Evolutionary conservation across 192 early-diverging fungal species (phyloP).

Genomic region (Gigaspora rosea): DNA sequence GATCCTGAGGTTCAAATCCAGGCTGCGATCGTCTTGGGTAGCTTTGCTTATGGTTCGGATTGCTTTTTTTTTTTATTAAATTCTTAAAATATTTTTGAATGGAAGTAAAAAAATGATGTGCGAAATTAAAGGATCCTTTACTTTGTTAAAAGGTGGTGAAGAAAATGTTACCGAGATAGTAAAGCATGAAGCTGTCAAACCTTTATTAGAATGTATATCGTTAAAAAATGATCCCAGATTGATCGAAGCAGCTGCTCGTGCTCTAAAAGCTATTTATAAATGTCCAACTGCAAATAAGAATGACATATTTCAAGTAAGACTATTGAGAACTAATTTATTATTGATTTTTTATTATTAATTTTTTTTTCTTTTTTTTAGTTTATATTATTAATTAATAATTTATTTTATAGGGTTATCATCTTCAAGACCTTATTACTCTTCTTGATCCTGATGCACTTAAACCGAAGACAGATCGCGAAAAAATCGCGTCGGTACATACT

Average conservation of each 20-base stretch:
- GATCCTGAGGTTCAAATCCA: constrained; percentile 57
- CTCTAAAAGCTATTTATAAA: constrained; percentile 66
- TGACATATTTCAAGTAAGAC: constrained; percentile 51
- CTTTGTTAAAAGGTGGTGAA: constrained; percentile 51
- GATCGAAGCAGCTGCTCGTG: constrained; percentile 67
- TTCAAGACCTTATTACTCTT: constrained; percentile 50
- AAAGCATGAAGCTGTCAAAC: constrained; percentile 56
- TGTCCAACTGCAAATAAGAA: constrained; percentile 53
- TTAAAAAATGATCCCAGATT: constrained; percentile 48
- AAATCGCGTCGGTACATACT: constrained; percentile 46
- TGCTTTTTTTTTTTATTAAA: background rate
- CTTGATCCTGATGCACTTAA: constrained; percentile 42
- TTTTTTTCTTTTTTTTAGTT: background rate
- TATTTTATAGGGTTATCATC: constrained; percentile 44
- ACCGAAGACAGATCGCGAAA: constrained; percentile 39
- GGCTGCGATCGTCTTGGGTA: constrained; percentile 67
- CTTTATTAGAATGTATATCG: constrained; percentile 53
- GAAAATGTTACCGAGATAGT: constrained; percentile 61
- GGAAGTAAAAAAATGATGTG: background rate
- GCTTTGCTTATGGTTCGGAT: constrained; percentile 64
- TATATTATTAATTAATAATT: background rate
- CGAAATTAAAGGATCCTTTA: background rate
- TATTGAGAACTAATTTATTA: background rate
- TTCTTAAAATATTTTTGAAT: background rate
- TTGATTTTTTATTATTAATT: background rate